Base-by-base conservation (phyloP, 2,329 filamentous ascomycete species). In the Gaeumannomyces sp. region DNA sequence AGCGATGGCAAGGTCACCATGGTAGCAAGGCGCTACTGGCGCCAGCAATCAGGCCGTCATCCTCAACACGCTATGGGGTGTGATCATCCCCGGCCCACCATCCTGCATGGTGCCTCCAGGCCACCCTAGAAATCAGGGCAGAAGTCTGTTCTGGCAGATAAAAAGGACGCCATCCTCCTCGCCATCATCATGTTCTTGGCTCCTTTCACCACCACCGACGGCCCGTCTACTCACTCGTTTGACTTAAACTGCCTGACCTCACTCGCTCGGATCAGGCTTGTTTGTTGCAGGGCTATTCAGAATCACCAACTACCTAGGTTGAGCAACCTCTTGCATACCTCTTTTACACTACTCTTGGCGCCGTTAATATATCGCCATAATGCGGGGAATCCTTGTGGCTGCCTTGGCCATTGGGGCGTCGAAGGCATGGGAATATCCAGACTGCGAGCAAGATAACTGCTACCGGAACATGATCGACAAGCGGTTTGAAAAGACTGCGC, bases 401-500 rank as follows among this genome's bases (percentile, higher is more conserved):
- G 59, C 59, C 22, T 28, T 60, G 59, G 59, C 59, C 59, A 11
- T 60, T 35, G 59, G 59, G 14, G 16, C 29, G 19, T 13, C 31
- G 1, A n/a, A 35, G 22, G 59, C 59, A 2, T 60, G 59, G 59
- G 29, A 19, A 11, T 60, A 60, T 25, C 59, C 59, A 1, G 31
- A 60, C 31, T 60, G 59, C 11, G 59, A 53, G 45, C 19, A 22
- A 33, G 65, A 66, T 53, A 64, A 64, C 65, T 66, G 65, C 65
- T 66, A 66, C 62, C 59, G 59, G 59, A 59, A 64, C 59, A 56
- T 62, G 53, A 60, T 62, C 53, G 50, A 29, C 5, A 59, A 60
- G 38, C 57, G 50, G 53, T 29, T 38, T 10, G 45, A 53, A 11
- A 53, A 53, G 27, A 56, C 35, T 5, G 45, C 53, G 31, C 45